phyloP scores from a whole-genome alignment of 352 stramenopile genomes.

The Globisporangium heterothallicum region DNA sequence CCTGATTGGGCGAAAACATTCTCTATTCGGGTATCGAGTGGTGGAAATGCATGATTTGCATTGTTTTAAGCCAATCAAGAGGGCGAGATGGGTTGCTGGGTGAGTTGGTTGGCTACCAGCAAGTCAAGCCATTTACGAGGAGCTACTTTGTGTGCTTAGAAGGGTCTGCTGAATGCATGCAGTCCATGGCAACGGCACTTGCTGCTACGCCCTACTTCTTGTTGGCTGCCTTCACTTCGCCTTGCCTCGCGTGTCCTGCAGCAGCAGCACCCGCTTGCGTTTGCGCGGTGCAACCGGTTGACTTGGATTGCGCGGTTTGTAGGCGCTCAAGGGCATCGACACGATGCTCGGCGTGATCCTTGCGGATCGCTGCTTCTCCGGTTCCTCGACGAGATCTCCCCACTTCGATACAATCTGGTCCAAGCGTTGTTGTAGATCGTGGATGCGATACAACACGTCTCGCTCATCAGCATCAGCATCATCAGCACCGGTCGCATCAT shows the following conservation, averaged over 20 bases:
- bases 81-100: not conserved
- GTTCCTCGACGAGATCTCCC: conserved; percentile 28
- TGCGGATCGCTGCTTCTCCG: conserved; percentile 6
- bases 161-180: not conserved
- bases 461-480: conserved; percentile 2
- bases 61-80: conserved; percentile 1
- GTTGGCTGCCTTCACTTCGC: no score
- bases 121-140: conserved; percentile 7
- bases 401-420: conserved; percentile 23
- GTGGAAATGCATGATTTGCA: conserved; percentile 2
- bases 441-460: conserved; percentile 21
- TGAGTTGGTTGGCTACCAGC: conserved; percentile 7
- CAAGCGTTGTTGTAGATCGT: conserved; percentile 28
- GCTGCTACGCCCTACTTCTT: not conserved
- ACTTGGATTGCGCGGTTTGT: conserved; percentile 10
- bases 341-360: conserved; percentile 16
- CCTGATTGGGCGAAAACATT: not conserved
- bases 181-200: not conserved
- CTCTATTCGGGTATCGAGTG: not conserved
- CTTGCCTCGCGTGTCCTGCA: conserved; percentile 8
- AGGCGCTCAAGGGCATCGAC: conserved; percentile 26
- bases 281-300: not conserved
- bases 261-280: not conserved
- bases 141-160: no score
- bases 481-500: not conserved